Percentiles rank a stretch among this genome's conserved stretches.
phyloP scores from a whole-genome alignment of 805 yeast genomes.

The Candida vaughaniae region DNA sequence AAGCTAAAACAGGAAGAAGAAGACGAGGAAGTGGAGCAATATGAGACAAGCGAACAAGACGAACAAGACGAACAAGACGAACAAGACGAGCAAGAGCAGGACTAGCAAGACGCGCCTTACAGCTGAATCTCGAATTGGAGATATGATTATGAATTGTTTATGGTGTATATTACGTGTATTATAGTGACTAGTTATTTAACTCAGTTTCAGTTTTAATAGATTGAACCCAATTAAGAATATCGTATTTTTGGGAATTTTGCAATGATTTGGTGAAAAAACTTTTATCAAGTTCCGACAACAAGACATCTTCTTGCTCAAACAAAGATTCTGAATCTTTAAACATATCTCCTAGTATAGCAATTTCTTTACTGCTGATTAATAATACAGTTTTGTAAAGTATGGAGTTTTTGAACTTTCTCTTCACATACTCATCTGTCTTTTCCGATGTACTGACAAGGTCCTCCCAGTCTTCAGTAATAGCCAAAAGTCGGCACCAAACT shows the following conservation, averaged over 20 bases:
- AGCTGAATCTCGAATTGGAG: not conserved
- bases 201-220: constrained; percentile 22
- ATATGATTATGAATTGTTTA: constrained; percentile 1
- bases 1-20: constrained; percentile 36
- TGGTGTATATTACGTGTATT: constrained; percentile 5
- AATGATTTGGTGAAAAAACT: constrained; percentile 8
- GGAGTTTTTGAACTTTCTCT: constrained; percentile 40
- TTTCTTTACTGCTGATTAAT: constrained; percentile 20
- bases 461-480: constrained; percentile 51
- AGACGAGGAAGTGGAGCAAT: constrained; percentile 6
- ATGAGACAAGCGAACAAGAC: not conserved
- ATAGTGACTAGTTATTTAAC: constrained; percentile 5
- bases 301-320: constrained; percentile 9
- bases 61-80: constrained; percentile 2
- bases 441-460: constrained; percentile 32
- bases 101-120: constrained; percentile 1
- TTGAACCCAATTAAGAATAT: constrained; percentile 17
- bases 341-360: constrained; percentile 12
- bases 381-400: constrained; percentile 43
- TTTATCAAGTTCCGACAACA: constrained; percentile 10
- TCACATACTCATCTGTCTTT: constrained; percentile 42
- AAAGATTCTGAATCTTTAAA: constrained; percentile 6
- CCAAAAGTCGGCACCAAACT: constrained; percentile 61
- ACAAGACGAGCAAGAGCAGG: no score
- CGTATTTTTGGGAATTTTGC: constrained; percentile 7